Evolutionary conservation across 495 filamentous ascomycete genomes (phyloP).

Genomic region (Sphaerosporella brunnea): DNA sequence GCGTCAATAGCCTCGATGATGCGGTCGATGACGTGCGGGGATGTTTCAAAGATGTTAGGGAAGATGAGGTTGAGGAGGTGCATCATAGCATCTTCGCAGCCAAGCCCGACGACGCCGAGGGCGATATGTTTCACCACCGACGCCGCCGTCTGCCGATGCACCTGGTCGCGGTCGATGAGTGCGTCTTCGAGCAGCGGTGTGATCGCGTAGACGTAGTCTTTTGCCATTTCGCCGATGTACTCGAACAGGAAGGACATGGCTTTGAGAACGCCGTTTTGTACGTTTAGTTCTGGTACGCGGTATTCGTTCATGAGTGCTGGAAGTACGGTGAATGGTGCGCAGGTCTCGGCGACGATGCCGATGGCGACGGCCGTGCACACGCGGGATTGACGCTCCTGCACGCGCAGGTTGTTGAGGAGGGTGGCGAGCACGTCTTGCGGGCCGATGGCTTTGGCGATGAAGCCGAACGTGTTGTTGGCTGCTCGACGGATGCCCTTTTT

Average conservation of each 20-base stretch:
- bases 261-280: conserved; percentile 97
- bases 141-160: conserved; percentile 92
- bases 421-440: conserved; percentile 95
- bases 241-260: conserved; percentile 94
- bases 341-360: conserved; percentile 99
- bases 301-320: conserved; percentile 99
- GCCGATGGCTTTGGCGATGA: conserved; percentile 98
- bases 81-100: conserved; percentile 97
- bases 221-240: conserved; percentile 98
- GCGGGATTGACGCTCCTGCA: conserved; percentile 93
- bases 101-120: conserved; percentile 83
- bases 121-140: conserved; percentile 95
- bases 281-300: conserved; percentile 92
- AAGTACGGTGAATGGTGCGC: conserved; percentile 95
- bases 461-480: conserved; percentile 99
- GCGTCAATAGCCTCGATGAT: conserved; percentile 94
- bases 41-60: conserved; percentile 96
- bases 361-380: conserved; percentile 98
- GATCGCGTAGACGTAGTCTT: conserved; percentile 97
- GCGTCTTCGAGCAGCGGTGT: conserved; percentile 96
- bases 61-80: conserved; percentile 91
- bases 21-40: conserved; percentile 93
- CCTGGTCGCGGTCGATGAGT: conserved; percentile 93
- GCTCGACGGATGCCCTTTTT: conserved; percentile 98
- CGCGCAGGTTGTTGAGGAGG: conserved; percentile 85